phyloP scores from a whole-genome alignment of 2,329 filamentous ascomycete genomes.

The Chaetomium sp. region DNA sequence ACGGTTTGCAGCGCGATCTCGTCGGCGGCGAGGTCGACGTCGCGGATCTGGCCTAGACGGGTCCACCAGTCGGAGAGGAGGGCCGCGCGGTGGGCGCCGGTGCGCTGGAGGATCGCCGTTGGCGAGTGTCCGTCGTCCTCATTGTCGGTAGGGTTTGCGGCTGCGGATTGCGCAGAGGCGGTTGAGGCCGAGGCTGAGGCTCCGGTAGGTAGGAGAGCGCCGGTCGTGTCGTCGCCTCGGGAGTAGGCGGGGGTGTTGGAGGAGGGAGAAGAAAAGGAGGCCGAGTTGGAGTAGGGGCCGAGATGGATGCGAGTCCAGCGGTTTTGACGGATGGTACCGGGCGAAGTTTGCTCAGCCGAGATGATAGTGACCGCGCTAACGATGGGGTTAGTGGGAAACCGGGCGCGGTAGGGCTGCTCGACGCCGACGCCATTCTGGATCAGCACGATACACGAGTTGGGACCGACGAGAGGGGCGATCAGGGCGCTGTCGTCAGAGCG shows the following conservation, averaged over 20 bases:
- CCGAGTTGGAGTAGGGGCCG: slow-evolving; percentile 53
- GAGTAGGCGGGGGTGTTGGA: background rate
- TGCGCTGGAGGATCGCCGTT: slow-evolving; percentile 25
- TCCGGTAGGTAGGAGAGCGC: background rate
- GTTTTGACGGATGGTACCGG: slow-evolving; percentile 61
- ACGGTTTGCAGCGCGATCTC: slow-evolving; percentile 63
- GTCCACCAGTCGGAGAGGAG: slow-evolving; percentile 49
- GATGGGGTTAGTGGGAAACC: slow-evolving; percentile 55
- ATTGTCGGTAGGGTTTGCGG: background rate
- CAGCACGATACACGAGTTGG: slow-evolving; percentile 53
- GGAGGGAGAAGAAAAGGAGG: slow-evolving; percentile 10
- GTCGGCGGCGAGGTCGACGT: slow-evolving; percentile 57
- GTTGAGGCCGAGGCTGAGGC: background rate
- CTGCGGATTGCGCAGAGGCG: background rate
- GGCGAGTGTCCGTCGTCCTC: background rate
- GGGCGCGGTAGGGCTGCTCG: slow-evolving; percentile 56
- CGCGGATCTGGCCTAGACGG: slow-evolving; percentile 53
- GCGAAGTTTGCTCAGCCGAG: slow-evolving; percentile 58
- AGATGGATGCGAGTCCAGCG: slow-evolving; percentile 67
- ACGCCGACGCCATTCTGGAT: slow-evolving; percentile 69
- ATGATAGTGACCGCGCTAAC: slow-evolving; percentile 64
- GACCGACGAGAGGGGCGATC: slow-evolving; percentile 53
- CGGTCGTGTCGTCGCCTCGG: slow-evolving; percentile 9
- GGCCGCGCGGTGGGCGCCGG: slow-evolving; percentile 38
- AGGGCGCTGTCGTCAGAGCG: slow-evolving; percentile 53